These are phyloP conservation scores for Pulveroboletus sp. DNA, from an alignment of 768 basidiomycete species.

Conservation along the genomic window DNA sequence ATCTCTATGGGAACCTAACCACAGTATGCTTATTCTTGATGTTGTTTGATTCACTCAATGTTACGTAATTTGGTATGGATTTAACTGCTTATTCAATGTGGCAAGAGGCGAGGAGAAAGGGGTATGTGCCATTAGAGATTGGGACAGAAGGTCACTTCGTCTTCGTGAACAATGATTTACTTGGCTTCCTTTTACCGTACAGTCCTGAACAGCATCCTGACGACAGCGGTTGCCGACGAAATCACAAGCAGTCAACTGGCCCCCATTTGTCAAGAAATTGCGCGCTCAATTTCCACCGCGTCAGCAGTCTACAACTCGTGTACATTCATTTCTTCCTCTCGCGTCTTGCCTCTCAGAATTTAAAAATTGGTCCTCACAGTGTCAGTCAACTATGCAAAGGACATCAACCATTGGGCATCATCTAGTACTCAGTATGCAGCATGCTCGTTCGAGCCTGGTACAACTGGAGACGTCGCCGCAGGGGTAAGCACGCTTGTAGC, in stretches of 20 bases:
- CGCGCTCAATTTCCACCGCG: slow-evolving; percentile 31
- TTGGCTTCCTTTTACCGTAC: neutral
- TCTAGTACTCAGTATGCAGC: slow-evolving; percentile 45
- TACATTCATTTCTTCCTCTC: slow-evolving; percentile 14
- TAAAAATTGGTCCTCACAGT: neutral
- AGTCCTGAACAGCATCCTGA: neutral
- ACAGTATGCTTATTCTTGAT: slow-evolving; percentile 42
- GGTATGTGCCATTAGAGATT: no score
- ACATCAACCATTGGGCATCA: slow-evolving; percentile 49
- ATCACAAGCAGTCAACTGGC: neutral
- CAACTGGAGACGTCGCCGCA: slow-evolving; percentile 44
- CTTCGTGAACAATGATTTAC: neutral
- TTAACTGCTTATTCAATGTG: no score
- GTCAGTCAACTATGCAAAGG: slow-evolving; percentile 34
- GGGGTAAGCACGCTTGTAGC: slow-evolving; percentile 38
- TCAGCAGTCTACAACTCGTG: slow-evolving; percentile 47
- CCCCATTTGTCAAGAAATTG: slow-evolving; percentile 36
- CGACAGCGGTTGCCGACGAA: neutral
- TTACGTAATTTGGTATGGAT: no score
- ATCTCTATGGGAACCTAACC: slow-evolving; percentile 44
- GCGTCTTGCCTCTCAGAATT: neutral
- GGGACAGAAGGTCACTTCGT: no score
- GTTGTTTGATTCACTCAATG: slow-evolving; percentile 39
- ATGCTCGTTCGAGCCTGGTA: slow-evolving; percentile 61
- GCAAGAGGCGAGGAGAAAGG: no score